Conservation (phyloP, 176 grass and related monocot genomes). For the Zoysia pacifica region DNA sequence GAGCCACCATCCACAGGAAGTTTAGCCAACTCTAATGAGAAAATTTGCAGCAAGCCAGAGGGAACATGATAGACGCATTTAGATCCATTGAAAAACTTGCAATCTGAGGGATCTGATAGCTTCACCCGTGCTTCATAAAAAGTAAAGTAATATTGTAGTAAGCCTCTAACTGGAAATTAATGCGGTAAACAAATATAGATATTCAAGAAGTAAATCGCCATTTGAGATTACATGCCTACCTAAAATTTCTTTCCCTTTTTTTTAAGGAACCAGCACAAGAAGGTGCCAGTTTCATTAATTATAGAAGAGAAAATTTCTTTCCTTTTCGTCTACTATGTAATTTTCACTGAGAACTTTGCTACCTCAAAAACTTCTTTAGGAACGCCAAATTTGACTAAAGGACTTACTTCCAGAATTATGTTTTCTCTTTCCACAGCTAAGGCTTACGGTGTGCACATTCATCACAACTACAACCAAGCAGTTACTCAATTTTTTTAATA, state of each 20-base stretch:
- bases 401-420: not conserved
- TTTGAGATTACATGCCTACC: slow-evolving; percentile 14
- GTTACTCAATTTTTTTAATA: not conserved
- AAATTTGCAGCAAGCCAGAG: slow-evolving; percentile 2
- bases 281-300: too few species aligned
- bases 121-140: slow-evolving; percentile 20
- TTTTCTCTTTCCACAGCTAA: not conserved
- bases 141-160: slow-evolving; percentile 10
- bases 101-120: slow-evolving; percentile 22
- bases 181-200: not conserved
- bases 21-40: slow-evolving; percentile 9
- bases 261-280: too few species aligned
- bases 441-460: not conserved
- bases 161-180: slow-evolving; percentile 4
- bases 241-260: not conserved
- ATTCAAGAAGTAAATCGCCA: slow-evolving; percentile 19
- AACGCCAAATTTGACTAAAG: slow-evolving; percentile 13
- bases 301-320: not conserved
- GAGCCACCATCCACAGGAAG: slow-evolving; percentile 5
- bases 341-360: not conserved
- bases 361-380: not conserved
- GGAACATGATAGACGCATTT: not conserved
- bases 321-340: slow-evolving; percentile 1
- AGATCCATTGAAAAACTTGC: not conserved
- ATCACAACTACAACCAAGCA: not conserved